Percentiles rank a stretch among this genome's conserved stretches.
These are phyloP conservation scores for Diutina sp. DNA, from an alignment of 1,139 yeast species.

Conservation along the genomic window DNA sequence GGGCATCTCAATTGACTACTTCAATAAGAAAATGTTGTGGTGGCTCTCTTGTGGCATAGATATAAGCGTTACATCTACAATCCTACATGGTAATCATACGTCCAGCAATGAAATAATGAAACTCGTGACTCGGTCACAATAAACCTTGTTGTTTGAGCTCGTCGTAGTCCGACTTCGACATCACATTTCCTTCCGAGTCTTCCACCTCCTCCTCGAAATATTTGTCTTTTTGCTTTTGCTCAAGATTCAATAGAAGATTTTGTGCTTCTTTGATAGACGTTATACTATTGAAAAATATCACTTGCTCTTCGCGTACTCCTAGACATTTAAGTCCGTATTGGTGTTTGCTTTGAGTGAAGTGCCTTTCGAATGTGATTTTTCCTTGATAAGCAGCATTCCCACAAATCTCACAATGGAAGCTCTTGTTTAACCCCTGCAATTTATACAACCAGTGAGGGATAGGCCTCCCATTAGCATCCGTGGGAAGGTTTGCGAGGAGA, in stretches of 20 bases:
- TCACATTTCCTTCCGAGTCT: slow-evolving; percentile 86
- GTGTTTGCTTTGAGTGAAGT: slow-evolving; percentile 61
- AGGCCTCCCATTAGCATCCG: slow-evolving; percentile 85
- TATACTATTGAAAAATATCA: slow-evolving; percentile 48
- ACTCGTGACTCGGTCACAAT: slow-evolving; percentile 14
- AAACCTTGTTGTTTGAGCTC: slow-evolving; percentile 83
- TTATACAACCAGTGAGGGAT: slow-evolving; percentile 92
- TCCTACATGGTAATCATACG: no score
- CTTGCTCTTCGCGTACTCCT: slow-evolving; percentile 42
- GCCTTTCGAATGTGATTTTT: slow-evolving; percentile 55
- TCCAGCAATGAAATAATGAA: no score
- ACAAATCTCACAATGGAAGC: slow-evolving; percentile 76
- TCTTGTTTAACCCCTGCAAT: slow-evolving; percentile 70
- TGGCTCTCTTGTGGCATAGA: no score
- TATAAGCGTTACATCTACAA: no score
- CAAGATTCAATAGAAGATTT: slow-evolving; percentile 38
- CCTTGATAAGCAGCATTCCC: slow-evolving; percentile 71
- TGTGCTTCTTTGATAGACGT: slow-evolving; percentile 57
- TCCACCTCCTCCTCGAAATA: slow-evolving; percentile 66
- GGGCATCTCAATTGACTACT: no score
- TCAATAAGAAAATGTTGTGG: no score
- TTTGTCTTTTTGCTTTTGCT: slow-evolving; percentile 23
- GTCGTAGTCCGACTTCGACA: slow-evolving; percentile 70
- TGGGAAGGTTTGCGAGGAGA: slow-evolving; percentile 35
- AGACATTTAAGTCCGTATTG: slow-evolving; percentile 60